Evolutionary conservation across 345 rosid species (phyloP).

Genomic region (Aquilaria malaccensis): DNA sequence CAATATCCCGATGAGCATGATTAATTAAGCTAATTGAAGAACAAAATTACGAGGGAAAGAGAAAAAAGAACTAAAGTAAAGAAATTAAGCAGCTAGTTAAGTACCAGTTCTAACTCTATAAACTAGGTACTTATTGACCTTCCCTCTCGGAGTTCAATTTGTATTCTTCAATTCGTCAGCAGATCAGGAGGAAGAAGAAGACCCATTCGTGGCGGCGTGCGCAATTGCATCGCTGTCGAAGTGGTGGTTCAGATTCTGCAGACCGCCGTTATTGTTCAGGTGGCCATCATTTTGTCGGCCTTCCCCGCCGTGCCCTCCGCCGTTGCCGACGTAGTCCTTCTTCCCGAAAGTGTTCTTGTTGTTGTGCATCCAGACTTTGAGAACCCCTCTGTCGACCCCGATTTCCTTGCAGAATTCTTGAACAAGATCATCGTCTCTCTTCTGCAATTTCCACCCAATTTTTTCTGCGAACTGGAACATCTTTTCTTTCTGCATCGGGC

Average conservation of each 20-base stretch:
- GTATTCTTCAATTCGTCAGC: slow-evolving; percentile 1
- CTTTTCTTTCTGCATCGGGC: slow-evolving; percentile 55
- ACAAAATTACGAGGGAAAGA: slow-evolving; percentile 12
- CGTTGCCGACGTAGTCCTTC: slow-evolving; percentile 16
- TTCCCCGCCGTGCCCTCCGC: not conserved
- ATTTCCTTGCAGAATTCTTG: slow-evolving; percentile 58
- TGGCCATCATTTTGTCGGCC: slow-evolving; percentile 6
- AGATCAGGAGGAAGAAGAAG: slow-evolving; percentile 37
- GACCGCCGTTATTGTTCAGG: slow-evolving; percentile 3
- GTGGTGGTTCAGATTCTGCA: slow-evolving; percentile 24
- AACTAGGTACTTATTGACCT: slow-evolving; percentile 22
- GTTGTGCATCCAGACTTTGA: slow-evolving; percentile 98
- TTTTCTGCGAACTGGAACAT: slow-evolving; percentile 71
- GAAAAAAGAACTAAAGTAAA: slow-evolving; percentile 5
- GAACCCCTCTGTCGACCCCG: slow-evolving; percentile 58
- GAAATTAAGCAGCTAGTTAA: slow-evolving; percentile 14
- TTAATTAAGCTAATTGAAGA: slow-evolving; percentile 24
- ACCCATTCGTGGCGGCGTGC: slow-evolving; percentile 33
- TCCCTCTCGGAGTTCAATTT: not conserved
- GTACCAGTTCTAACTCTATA: slow-evolving; percentile 17
- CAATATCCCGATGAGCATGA: slow-evolving; percentile 20
- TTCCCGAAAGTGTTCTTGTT: slow-evolving; percentile 65
- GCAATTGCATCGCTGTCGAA: slow-evolving; percentile 23
- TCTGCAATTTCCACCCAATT: slow-evolving; percentile 87
- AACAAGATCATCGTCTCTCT: slow-evolving; percentile 56